Base-by-base conservation (phyloP, 1,139 yeast genomes). In the Geotrichum siamense region DNA sequence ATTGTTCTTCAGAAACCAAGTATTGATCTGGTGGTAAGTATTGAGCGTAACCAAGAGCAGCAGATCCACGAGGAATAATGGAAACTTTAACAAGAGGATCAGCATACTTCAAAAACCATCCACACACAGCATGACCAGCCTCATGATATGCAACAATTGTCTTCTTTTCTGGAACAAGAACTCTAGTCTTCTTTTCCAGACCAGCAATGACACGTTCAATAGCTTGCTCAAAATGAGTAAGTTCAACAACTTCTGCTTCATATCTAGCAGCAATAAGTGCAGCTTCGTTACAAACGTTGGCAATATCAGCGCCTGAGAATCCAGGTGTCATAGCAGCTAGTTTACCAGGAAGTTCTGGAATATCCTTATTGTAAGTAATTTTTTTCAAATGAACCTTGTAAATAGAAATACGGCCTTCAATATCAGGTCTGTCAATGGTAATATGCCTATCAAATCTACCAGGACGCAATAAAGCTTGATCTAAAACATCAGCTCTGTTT, bases 41-140 rank as follows among this genome's bases (percentile, higher is more conserved):
- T 63, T 91, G 96, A 1, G 98, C 98, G 63, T 91, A 91, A n/a
- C 98, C 98, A 45, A 91, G 71, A 1, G 97, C 95, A 44, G 94
- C 96, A 67, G 82, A 87, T 8, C 97, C 97, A 60, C 97, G 78
- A 43, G 98, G 98, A 51, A 91, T 86, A 57, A 91, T 91, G 5
- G 96, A 85, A 15, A 91, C 98, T 67, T 91, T 91, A 53, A 91
- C 75, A 51, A 91, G 70, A 8, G 98, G 98, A 60, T 87, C 95
- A 1, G 97, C 96, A 64, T 74, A 75, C 65, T 79, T 76, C 58
- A 91, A 72, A 61, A 69, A 87, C 98, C 98, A 91, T 10, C 98
- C 98, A 67, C 97, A 89, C 48, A 91, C 79, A 3, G 98, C 98
- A 64, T 91, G 98, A 0, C 98, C 98, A 2, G 98, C 98, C 66